phyloP scores from a whole-genome alignment of 352 stramenopile species.

The Phytophthora aleatoria region DNA sequence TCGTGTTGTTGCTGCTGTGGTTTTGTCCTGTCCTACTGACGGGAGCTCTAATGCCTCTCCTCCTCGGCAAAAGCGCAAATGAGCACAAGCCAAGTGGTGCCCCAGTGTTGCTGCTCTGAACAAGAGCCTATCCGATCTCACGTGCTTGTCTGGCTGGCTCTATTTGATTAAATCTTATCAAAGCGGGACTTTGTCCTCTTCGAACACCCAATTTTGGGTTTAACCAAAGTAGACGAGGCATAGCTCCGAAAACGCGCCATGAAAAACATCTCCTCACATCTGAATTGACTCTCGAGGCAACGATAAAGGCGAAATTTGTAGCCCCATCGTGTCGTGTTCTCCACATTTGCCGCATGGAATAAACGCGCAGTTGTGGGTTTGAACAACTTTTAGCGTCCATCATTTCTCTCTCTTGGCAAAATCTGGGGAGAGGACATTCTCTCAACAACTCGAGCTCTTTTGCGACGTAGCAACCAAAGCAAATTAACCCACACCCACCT shows the following conservation, averaged over 20 bases:
- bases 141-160: constrained; percentile 14
- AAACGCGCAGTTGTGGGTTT: constrained; percentile 14
- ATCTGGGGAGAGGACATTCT: constrained; percentile 12
- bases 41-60: constrained; percentile 22
- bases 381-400: constrained; percentile 11
- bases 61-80: constrained; percentile 39
- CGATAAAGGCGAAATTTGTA: constrained; percentile 21
- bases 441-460: constrained; percentile 8
- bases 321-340: constrained; percentile 30
- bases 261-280: constrained; percentile 10
- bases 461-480: constrained; percentile 3
- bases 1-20: constrained; percentile 12
- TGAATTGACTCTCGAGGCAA: constrained; percentile 28
- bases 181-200: constrained; percentile 13
- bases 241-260: not conserved
- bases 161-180: constrained; percentile 25
- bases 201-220: constrained; percentile 2
- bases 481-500: not conserved
- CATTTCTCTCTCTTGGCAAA: constrained; percentile 21
- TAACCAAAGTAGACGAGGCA: constrained; percentile 20
- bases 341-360: constrained; percentile 4
- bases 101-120: constrained; percentile 1
- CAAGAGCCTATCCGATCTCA: constrained; percentile 19
- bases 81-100: constrained; percentile 7
- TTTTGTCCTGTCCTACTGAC: constrained; percentile 26